A percentile compares a stretch with the other conserved stretches of the same genome.
Conservation (phyloP, 1,284 basidiomycete species). For the Gomphus sp. region DNA sequence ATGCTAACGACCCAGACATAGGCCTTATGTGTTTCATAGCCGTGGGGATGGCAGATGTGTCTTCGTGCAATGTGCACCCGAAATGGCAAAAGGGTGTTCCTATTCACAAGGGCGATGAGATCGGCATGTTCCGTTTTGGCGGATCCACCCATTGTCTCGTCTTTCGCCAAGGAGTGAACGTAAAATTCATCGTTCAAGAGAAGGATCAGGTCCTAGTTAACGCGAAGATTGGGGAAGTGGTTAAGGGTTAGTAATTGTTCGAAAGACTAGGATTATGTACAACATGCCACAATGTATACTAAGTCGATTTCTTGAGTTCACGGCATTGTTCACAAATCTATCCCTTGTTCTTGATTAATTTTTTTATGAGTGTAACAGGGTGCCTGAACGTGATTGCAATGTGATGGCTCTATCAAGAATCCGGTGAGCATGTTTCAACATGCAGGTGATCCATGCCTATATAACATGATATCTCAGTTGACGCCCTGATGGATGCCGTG, state of each 20-base stretch:
- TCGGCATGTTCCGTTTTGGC: constrained; percentile 46
- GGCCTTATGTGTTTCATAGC: constrained; percentile 41
- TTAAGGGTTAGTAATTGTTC: background rate
- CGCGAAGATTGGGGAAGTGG: background rate
- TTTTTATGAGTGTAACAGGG: too few species aligned
- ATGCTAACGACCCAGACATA: constrained; percentile 38
- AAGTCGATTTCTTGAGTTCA: too few species aligned
- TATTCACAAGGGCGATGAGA: constrained; percentile 36
- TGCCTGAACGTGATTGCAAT: too few species aligned
- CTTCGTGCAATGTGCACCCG: constrained; percentile 31
- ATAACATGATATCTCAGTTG: too few species aligned
- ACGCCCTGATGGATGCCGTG: too few species aligned
- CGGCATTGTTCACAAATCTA: too few species aligned
- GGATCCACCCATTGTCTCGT: constrained; percentile 37
- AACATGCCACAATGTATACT: too few species aligned
- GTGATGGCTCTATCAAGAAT: too few species aligned
- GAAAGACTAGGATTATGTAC: too few species aligned
- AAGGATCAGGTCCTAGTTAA: background rate
- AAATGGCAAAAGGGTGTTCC: constrained; percentile 16
- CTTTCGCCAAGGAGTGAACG: constrained; percentile 17
- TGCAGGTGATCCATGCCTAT: too few species aligned
- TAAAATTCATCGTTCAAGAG: background rate
- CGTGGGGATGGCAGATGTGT: constrained; percentile 49
- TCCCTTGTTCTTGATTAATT: too few species aligned
- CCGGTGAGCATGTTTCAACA: too few species aligned